Evolutionary conservation across 495 filamentous ascomycete species (phyloP).

Genomic region (Aspergillus ostianus): DNA sequence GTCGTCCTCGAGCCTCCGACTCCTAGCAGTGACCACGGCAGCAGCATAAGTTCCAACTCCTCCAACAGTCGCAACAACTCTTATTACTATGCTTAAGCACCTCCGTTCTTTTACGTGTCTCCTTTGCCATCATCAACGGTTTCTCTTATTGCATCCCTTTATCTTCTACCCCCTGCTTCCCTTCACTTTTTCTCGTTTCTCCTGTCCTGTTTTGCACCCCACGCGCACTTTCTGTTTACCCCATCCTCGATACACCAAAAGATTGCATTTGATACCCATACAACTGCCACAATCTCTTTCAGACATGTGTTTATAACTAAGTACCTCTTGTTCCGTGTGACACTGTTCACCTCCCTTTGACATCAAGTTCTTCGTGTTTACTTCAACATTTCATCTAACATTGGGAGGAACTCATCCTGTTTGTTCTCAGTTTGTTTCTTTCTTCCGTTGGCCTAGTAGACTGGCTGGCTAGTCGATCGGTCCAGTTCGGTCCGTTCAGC

Average conservation of each 20-base stretch:
- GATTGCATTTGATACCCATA: slow-evolving; percentile 22
- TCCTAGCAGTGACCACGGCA: slow-evolving; percentile 40
- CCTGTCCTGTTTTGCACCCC: background rate
- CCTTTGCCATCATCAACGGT: background rate
- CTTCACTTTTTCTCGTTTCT: background rate
- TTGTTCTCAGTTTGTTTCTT: background rate
- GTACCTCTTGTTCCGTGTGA: background rate
- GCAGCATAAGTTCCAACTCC: slow-evolving; percentile 28
- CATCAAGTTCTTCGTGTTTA: background rate
- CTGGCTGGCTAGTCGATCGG: too few species aligned
- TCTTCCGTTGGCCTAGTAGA: too few species aligned
- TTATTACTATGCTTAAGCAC: slow-evolving; percentile 24
- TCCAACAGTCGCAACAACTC: slow-evolving; percentile 38
- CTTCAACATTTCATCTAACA: background rate
- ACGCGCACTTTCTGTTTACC: background rate
- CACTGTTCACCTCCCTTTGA: background rate
- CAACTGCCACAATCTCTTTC: background rate
- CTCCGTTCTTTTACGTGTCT: slow-evolving; percentile 1
- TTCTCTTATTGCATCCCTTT: background rate
- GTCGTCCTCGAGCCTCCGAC: slow-evolving; percentile 55
- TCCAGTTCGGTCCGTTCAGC: too few species aligned
- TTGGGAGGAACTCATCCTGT: background rate
- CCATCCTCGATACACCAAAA: slow-evolving; percentile 1
- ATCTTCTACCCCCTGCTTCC: slow-evolving; percentile 17
- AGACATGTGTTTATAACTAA: background rate